These are phyloP conservation scores for Scortechinia acanthostroma DNA, from an alignment of 2,329 filamentous ascomycete species.

Conservation along the genomic window DNA sequence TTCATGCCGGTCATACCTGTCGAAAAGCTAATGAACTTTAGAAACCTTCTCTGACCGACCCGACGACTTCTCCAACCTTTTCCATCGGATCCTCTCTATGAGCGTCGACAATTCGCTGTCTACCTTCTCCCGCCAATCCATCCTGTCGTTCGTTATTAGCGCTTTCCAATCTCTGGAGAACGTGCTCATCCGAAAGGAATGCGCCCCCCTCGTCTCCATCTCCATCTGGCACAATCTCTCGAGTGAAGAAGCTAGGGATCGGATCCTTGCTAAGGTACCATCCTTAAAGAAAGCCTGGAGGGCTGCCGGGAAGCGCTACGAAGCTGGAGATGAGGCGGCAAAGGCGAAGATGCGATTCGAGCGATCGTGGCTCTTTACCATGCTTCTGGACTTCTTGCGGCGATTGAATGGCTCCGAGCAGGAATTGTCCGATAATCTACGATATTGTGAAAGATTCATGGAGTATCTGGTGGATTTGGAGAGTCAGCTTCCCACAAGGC, in stretches of 20 bases:
- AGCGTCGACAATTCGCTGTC: slow-evolving; percentile 66
- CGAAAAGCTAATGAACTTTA: slow-evolving; percentile 29
- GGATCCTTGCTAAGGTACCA: slow-evolving; percentile 63
- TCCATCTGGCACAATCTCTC: slow-evolving; percentile 91
- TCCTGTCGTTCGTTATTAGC: slow-evolving; percentile 83
- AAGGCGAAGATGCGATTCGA: slow-evolving; percentile 84
- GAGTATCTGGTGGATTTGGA: slow-evolving; percentile 86
- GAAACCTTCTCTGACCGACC: slow-evolving; percentile 71
- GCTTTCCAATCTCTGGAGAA: slow-evolving; percentile 92
- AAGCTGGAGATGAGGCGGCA: slow-evolving; percentile 72
- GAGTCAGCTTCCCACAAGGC: slow-evolving; percentile 85
- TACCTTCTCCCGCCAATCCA: slow-evolving; percentile 64
- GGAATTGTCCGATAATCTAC: slow-evolving; percentile 46
- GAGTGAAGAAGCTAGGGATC: slow-evolving; percentile 67
- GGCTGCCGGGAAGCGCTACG: slow-evolving; percentile 76
- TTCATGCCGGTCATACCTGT: background rate
- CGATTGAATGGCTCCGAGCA: slow-evolving; percentile 56
- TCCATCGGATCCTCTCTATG: slow-evolving; percentile 83
- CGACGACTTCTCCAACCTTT: slow-evolving; percentile 79
- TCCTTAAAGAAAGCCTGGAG: slow-evolving; percentile 85
- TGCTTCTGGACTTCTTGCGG: slow-evolving; percentile 76
- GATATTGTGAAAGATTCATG: slow-evolving; percentile 87
- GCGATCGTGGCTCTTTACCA: slow-evolving; percentile 82
- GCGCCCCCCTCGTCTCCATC: slow-evolving; percentile 88
- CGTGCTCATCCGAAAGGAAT: slow-evolving; percentile 85